Conservation (phyloP, 129 eudicot species). For the Dittrichia graveolens region DNA sequence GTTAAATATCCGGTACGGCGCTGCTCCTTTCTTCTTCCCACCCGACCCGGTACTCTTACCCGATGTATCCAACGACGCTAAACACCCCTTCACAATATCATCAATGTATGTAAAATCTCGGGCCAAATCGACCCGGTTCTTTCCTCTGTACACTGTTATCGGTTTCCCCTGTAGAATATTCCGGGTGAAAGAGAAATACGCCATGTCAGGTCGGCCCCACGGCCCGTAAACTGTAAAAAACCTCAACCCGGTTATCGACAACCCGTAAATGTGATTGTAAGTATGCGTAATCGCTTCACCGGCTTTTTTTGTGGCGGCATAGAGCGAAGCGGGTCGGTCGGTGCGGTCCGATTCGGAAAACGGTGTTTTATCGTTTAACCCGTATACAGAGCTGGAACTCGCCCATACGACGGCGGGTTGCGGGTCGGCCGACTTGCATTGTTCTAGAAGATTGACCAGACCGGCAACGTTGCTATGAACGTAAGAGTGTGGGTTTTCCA, state of each 20-base stretch:
- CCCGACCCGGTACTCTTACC: slow-evolving; percentile 70
- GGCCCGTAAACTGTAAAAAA: slow-evolving; percentile 65
- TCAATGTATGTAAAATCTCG: slow-evolving; percentile 65
- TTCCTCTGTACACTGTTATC: slow-evolving; percentile 53
- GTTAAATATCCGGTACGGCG: slow-evolving; percentile 61
- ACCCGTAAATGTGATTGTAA: slow-evolving; percentile 57
- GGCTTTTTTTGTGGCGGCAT: slow-evolving; percentile 65
- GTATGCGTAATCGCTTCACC: slow-evolving; percentile 61
- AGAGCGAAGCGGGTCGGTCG: slow-evolving; percentile 58
- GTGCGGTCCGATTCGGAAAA: slow-evolving; percentile 61
- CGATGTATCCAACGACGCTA: slow-evolving; percentile 54
- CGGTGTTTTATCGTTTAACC: slow-evolving; percentile 53
- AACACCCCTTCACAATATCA: slow-evolving; percentile 66
- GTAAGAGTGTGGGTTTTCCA: slow-evolving; percentile 60
- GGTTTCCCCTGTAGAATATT: slow-evolving; percentile 48
- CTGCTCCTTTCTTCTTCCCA: slow-evolving; percentile 54
- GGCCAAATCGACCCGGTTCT: slow-evolving; percentile 58
- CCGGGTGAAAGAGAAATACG: slow-evolving; percentile 50
- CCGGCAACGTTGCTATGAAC: slow-evolving; percentile 58
- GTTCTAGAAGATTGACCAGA: slow-evolving; percentile 48
- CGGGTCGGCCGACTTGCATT: slow-evolving; percentile 47
- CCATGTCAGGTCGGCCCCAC: slow-evolving; percentile 74
- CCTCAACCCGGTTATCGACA: slow-evolving; percentile 56
- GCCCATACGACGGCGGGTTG: slow-evolving; percentile 66
- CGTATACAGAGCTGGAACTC: slow-evolving; percentile 62